Conservation (phyloP, 78 protist species). For the Goniomonas avonlea region DNA sequence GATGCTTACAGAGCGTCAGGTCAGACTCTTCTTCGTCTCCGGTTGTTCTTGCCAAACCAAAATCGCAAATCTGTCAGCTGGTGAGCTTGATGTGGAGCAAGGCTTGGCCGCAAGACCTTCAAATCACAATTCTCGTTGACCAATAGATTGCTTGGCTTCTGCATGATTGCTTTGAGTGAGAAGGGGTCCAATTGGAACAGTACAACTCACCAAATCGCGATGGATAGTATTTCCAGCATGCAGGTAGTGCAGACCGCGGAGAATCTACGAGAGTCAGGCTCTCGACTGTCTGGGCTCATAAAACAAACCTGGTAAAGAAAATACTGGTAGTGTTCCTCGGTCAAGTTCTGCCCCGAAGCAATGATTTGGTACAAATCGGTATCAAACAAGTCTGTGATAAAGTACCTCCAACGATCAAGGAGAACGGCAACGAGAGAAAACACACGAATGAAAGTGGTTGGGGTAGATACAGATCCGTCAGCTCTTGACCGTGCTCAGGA, state of each 20-base stretch:
- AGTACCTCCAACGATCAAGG: slow-evolving; percentile 62
- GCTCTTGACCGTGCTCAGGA: background rate
- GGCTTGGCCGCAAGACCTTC: slow-evolving; percentile 34
- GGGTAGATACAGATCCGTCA: background rate
- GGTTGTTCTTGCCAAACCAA: slow-evolving; percentile 4
- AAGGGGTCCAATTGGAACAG: no score
- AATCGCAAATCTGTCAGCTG: slow-evolving; percentile 59
- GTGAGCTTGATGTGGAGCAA: no score
- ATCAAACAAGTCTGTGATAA: slow-evolving; percentile 92
- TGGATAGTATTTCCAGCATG: slow-evolving; percentile 89
- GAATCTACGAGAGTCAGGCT: background rate
- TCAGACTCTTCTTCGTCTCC: no score
- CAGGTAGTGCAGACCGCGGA: slow-evolving; percentile 59
- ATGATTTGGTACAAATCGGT: slow-evolving; percentile 88
- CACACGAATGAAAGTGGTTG: no score
- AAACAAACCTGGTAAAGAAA: slow-evolving; percentile 75
- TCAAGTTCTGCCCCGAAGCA: slow-evolving; percentile 61
- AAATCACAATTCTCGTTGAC: slow-evolving; percentile 85
- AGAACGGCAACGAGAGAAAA: background rate
- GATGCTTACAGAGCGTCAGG: no score
- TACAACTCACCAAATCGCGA: slow-evolving; percentile 77
- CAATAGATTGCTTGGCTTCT: slow-evolving; percentile 91
- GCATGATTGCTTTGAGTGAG: no score
- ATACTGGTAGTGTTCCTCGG: slow-evolving; percentile 85
- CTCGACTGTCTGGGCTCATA: no score